Base-by-base conservation (phyloP, 1,284 basidiomycete genomes). In the Ustilago hordei region DNA sequence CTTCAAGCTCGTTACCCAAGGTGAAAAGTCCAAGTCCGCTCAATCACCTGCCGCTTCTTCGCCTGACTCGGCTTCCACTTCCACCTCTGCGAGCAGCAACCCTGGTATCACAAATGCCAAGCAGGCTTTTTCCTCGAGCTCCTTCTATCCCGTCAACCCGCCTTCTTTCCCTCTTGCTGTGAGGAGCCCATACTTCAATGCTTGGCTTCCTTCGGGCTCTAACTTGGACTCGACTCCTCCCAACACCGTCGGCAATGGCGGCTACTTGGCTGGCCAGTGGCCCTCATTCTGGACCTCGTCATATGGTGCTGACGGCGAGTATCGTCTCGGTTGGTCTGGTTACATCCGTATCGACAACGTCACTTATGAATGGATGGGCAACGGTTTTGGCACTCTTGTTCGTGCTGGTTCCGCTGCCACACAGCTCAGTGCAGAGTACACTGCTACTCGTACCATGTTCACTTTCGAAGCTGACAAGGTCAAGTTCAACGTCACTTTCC, bases 281-380 rank as follows among this genome's bases (percentile, higher is more conserved):
- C 43, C 80, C 8, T 61, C 79, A 36, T 84, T 84, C 70, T 84
- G 82, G 82, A 84, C 82, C 13, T 79, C 81, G 17, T 70, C 72
- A 43, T 82, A 83, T 60, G 81, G 82, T 48, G 82, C 82, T 47
- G 80, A 83, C 45, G 82, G 82, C 63, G 81, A 83, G 34, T 79
- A 67, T 64, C 75, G 82, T 23, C 69, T 84, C 5, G 81, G 78
- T 23, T 83, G 80, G 79, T 66, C 72, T 47, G 82, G 82, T 45
- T 79, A 76, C 60, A 81, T 84, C 47, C 75, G 80, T 19, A 64
- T 84, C 52, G 79, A 84, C 69, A 73, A 73, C 28, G 65, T 62
- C 53, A 81, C 80, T 17, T 83, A 83, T 55, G 78, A 84, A 38
- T 84, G 81, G 80, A 81, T 83, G 80, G 82, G 82, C 55, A 73